phyloP scores from a whole-genome alignment of 2,329 filamentous ascomycete genomes.

The Aspergillus sp. region DNA sequence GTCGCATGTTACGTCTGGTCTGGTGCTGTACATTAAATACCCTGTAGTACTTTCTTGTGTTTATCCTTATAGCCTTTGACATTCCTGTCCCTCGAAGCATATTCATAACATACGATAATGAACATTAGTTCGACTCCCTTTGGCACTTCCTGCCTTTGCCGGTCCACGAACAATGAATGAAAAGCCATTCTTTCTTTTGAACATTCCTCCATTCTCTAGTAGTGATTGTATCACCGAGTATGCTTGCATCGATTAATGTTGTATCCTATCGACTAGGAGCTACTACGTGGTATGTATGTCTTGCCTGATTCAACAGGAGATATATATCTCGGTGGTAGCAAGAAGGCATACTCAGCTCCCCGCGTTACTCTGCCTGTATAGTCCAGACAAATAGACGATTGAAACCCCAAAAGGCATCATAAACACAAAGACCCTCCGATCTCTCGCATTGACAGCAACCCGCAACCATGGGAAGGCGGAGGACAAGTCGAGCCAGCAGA shows the following conservation, averaged over 20 bases:
- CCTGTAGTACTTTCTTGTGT: conserved; percentile 21
- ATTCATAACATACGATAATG: conserved; percentile 4
- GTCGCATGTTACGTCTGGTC: conserved; percentile 14
- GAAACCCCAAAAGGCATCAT: not conserved
- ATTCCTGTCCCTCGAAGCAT: conserved; percentile 9
- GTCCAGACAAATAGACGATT: too few species aligned
- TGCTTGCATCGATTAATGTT: too few species aligned
- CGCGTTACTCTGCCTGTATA: too few species aligned
- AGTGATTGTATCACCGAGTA: too few species aligned
- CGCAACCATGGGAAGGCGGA: too few species aligned
- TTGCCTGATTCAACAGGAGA: too few species aligned
- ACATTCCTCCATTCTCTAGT: too few species aligned
- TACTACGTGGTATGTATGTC: too few species aligned
- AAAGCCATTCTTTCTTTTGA: not conserved
- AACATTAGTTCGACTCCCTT: conserved; percentile 3
- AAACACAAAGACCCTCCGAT: not conserved
- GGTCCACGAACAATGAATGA: not conserved
- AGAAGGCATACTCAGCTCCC: too few species aligned
- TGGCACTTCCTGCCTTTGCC: not conserved
- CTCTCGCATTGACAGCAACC: not conserved
- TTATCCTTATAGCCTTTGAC: conserved; percentile 10
- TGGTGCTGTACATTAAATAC: conserved; percentile 29
- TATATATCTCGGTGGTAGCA: too few species aligned
- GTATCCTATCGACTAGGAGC: too few species aligned
- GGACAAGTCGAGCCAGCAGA: not conserved